These are phyloP conservation scores for Neopestalotiopsis sp. DNA, from an alignment of 2,329 filamentous ascomycete species.

Conservation along the genomic window DNA sequence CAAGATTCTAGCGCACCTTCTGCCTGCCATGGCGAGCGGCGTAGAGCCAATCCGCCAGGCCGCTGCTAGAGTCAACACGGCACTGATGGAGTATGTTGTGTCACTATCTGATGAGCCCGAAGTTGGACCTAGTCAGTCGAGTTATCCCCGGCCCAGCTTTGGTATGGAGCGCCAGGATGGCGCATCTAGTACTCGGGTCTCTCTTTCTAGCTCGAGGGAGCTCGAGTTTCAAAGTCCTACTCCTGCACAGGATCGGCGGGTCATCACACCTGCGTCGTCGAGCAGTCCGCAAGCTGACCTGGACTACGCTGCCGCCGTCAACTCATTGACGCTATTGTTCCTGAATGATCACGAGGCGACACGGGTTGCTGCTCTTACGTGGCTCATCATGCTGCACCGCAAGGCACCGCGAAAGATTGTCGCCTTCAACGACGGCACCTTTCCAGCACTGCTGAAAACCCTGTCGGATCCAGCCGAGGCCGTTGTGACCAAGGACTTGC, in stretches of 20 bases:
- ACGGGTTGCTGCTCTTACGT: constrained; percentile 88
- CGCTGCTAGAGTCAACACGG: constrained; percentile 86
- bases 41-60: constrained; percentile 89
- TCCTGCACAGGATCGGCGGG: constrained; percentile 53
- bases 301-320: constrained; percentile 96
- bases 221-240: constrained; percentile 57
- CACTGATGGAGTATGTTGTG: constrained; percentile 92
- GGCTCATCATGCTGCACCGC: constrained; percentile 96
- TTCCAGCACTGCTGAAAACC: constrained; percentile 93
- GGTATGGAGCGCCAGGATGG: constrained; percentile 52
- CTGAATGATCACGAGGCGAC: constrained; percentile 97
- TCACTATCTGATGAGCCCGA: constrained; percentile 78
- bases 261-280: constrained; percentile 45
- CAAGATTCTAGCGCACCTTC: constrained; percentile 85
- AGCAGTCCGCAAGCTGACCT: constrained; percentile 66
- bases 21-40: constrained; percentile 92
- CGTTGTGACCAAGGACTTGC: constrained; percentile 92
- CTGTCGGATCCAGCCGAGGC: constrained; percentile 94
- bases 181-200: constrained; percentile 54
- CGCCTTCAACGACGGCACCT: constrained; percentile 96
- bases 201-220: constrained; percentile 58
- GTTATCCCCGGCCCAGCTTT: constrained; percentile 46
- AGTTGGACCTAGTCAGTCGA: constrained; percentile 35
- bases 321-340: constrained; percentile 89
- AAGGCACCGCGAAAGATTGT: constrained; percentile 93